Evolutionary conservation across 129 eudicot species (phyloP).

Genomic region (Chrysanthemum makinoi): DNA sequence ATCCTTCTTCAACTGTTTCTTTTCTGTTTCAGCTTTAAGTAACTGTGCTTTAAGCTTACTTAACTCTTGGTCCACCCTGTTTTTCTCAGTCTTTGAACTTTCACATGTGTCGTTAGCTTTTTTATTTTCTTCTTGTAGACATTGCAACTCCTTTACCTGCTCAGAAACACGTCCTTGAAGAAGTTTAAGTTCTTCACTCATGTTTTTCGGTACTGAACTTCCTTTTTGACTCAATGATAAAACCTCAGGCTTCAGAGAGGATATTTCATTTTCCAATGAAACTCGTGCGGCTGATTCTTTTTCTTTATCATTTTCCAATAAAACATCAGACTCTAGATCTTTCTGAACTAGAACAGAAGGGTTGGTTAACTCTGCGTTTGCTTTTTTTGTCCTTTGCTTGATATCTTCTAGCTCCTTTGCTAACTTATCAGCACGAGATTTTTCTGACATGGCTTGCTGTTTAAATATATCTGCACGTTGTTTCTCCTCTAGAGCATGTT

Average conservation of each 20-base stretch:
- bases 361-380: slow-evolving; percentile 30
- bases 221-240: slow-evolving; percentile 30
- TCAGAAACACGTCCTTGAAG: slow-evolving; percentile 22
- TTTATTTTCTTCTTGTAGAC: slow-evolving; percentile 15
- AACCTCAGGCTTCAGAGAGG: slow-evolving; percentile 33
- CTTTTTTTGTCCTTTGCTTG: slow-evolving; percentile 32
- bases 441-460: slow-evolving; percentile 48
- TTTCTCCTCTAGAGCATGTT: slow-evolving; percentile 57
- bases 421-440: slow-evolving; percentile 47
- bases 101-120: slow-evolving; percentile 18
- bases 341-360: slow-evolving; percentile 2
- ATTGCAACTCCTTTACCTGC: slow-evolving; percentile 31
- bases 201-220: slow-evolving; percentile 17
- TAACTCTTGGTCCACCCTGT: slow-evolving; percentile 26
- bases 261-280: slow-evolving; percentile 37
- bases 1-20: slow-evolving; percentile 26
- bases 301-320: neutral
- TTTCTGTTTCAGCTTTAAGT: slow-evolving; percentile 26
- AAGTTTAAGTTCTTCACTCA: slow-evolving; percentile 27
- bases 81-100: slow-evolving; percentile 18
- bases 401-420: slow-evolving; percentile 38
- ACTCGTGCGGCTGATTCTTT: slow-evolving; percentile 29
- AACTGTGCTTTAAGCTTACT: slow-evolving; percentile 26
- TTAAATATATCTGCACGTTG: slow-evolving; percentile 47
- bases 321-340: too few species aligned